phyloP scores from a whole-genome alignment of 257 asterid species.

The Solanum acaule region DNA sequence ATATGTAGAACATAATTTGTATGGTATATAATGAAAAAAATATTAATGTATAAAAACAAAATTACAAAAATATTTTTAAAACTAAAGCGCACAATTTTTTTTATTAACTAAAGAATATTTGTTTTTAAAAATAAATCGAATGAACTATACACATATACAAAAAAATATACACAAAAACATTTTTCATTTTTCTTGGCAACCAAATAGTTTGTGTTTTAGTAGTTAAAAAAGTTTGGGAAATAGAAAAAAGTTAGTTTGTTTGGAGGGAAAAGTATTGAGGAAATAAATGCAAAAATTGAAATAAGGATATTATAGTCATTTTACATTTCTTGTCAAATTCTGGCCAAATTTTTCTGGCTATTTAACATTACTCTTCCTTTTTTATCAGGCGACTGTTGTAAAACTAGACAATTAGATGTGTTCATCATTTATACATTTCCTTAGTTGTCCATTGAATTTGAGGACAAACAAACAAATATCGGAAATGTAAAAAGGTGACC shows the following conservation, averaged over 20 bases:
- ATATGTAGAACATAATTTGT: too few species aligned
- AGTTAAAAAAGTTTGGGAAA: neutral
- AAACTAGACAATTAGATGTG: neutral
- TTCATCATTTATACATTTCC: neutral
- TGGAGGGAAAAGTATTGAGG: neutral
- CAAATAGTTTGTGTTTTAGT: neutral
- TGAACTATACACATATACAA: neutral
- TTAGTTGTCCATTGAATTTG: neutral
- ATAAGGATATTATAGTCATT: too few species aligned
- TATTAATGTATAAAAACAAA: too few species aligned
- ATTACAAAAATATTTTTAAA: too few species aligned
- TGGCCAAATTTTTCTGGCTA: accelerated
- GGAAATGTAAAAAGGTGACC: neutral
- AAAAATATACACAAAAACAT: neutral
- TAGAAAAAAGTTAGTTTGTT: too few species aligned
- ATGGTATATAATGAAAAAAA: too few species aligned
- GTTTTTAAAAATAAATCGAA: too few species aligned
- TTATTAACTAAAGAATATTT: neutral
- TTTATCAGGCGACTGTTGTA: too few species aligned
- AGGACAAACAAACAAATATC: neutral
- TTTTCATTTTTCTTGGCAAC: neutral
- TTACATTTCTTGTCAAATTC: too few species aligned
- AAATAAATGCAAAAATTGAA: too few species aligned
- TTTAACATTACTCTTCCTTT: neutral
- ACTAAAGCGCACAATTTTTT: too few species aligned